A percentile compares a stretch with the other conserved stretches of the same genome.
Conservation (phyloP, 345 rosid genomes). For the Bruguiera parviflora region DNA sequence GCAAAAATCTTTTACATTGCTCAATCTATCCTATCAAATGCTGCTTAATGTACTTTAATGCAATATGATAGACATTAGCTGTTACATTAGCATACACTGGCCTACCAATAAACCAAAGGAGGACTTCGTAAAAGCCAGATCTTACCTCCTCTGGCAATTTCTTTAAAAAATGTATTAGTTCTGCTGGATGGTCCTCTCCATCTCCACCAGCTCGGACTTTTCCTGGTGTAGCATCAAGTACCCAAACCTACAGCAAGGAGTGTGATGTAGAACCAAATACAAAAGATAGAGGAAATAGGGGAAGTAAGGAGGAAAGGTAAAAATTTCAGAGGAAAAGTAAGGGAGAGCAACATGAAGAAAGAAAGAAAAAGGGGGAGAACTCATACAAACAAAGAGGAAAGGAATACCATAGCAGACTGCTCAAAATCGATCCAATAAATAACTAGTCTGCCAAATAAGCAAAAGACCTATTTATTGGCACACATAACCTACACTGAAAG, state of each 20-base stretch:
- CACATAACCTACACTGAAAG: too few relatives aligned
- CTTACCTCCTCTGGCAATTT: conserved; percentile 69
- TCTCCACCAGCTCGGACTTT: conserved; percentile 82
- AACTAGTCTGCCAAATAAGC: too few relatives aligned
- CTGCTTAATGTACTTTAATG: background rate
- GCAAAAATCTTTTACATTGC: background rate
- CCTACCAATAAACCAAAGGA: background rate
- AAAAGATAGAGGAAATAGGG: too few relatives aligned
- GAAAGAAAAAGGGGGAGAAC: too few relatives aligned
- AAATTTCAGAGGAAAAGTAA: too few relatives aligned
- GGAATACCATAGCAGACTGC: too few relatives aligned
- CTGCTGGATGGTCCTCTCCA: conserved; percentile 89
- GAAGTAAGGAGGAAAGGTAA: too few relatives aligned
- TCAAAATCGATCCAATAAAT: too few relatives aligned
- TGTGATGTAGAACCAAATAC: background rate
- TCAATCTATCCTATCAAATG: background rate
- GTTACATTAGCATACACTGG: background rate
- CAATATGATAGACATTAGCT: background rate
- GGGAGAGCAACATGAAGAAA: too few relatives aligned
- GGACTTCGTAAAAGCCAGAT: background rate
- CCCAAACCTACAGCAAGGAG: conserved; percentile 64
- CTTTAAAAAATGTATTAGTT: conserved; percentile 66
- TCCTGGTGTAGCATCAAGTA: conserved; percentile 96
- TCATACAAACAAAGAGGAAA: too few relatives aligned
- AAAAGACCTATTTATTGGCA: too few relatives aligned